phyloP scores from a whole-genome alignment of 1,139 yeast genomes.

The Wickerhamiella infanticola region DNA sequence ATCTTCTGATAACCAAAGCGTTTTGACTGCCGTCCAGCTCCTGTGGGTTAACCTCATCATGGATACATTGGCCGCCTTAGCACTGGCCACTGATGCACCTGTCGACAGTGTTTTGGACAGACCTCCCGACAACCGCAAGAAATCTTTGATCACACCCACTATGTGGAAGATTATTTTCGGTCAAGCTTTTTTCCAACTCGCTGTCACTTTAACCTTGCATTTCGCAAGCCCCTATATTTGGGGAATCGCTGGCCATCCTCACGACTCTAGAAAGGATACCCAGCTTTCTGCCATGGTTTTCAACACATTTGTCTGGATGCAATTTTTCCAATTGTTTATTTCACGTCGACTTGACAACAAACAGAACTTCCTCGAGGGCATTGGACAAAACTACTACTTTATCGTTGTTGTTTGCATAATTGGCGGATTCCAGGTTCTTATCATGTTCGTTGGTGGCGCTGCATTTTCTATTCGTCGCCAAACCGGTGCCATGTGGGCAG shows the following conservation, averaged over 20 bases:
- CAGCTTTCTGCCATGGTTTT: conserved; percentile 75
- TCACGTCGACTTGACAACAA: conserved; percentile 87
- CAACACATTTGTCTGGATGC: conserved; percentile 96
- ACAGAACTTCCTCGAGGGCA: conserved; percentile 68
- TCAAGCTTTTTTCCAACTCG: conserved; percentile 63
- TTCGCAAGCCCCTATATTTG: conserved; percentile 57
- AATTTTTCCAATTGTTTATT: conserved; percentile 82
- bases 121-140: conserved; percentile 69
- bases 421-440: conserved; percentile 68
- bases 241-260: conserved; percentile 19
- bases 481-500: conserved; percentile 78
- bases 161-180: conserved; percentile 99
- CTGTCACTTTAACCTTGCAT: conserved; percentile 63
- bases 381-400: conserved; percentile 72
- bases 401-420: conserved; percentile 54
- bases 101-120: conserved; percentile 62
- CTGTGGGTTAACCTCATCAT: conserved; percentile 94
- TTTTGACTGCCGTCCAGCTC: conserved; percentile 89
- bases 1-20: conserved; percentile 61
- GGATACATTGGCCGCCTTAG: conserved; percentile 97
- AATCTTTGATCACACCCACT: conserved; percentile 71
- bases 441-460: conserved; percentile 95
- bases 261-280: conserved; percentile 33
- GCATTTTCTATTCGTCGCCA: conserved; percentile 74
- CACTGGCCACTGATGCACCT: conserved; percentile 95